Evolutionary conservation across 2,329 filamentous ascomycete genomes (phyloP), one percentile per base, ranked within the genome.

Genomic region (Arthroderma sp.): DNA sequence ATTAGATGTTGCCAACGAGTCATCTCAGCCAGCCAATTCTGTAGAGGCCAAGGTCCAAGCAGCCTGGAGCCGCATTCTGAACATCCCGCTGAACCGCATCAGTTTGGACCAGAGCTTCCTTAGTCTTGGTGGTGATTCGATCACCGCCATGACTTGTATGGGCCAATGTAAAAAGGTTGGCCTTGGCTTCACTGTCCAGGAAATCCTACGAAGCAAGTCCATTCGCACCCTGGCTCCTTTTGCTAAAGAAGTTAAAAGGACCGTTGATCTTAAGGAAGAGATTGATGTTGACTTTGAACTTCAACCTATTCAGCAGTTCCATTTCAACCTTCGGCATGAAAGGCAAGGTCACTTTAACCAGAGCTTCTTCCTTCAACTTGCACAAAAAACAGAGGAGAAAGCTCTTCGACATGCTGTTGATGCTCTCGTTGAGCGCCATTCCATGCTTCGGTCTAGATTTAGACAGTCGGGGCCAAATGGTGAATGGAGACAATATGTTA

Each of bases 71-170:
- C 68, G 70, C 17, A 67, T 73, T 4, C 67, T 74, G n/a, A 72
- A 73, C 19, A 65, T 73, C 17, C 68, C 71, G 0, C 57, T 62
- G 9, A 61, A 57, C 13, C 66, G 66, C 11, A 66, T 74, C n/a
- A 65, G 66, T 28, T 25, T 70, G 37, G 61, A 68, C 17, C 65
- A 71, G 51, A 69, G 70, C 43, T 78, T 78, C 60, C 61, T 78
- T 2, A 72, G 68, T 9, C 61, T 77, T 1, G 75, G 76, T 35
- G 76, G 76, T 55, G 76, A 78, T 57, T 77, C 75, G 0, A 77
- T 78, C 56, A 76, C 75, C 41, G 75, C 76, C 0, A 78, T 79
- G 72, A 75, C 75, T 52, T 76, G 76, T 39, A 71, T 76, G 58
- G 73, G 73, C 1, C 68, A 74, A 37, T 77, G 73, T 59, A 75